Conservation (phyloP, 352 stramenopile species). For the Halophytophthora batemanensis region DNA sequence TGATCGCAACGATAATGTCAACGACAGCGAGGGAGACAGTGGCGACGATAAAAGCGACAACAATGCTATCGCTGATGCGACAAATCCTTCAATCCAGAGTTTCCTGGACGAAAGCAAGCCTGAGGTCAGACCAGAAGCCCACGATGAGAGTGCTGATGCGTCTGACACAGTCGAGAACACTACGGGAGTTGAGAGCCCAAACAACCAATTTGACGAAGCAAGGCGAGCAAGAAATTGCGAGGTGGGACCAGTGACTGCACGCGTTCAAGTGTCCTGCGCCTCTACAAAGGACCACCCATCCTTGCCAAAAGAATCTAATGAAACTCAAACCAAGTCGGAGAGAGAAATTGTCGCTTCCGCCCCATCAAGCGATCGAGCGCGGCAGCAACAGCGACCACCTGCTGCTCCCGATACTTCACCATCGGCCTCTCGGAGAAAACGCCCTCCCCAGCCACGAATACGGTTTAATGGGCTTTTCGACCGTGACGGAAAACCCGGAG, state of each 20-base stretch:
- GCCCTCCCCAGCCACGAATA: conserved; percentile 3
- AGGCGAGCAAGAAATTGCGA: neutral
- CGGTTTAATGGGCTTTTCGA: conserved; percentile 31
- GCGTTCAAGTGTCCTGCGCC: neutral
- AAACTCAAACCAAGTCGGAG: conserved; percentile 3
- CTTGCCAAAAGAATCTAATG: conserved; percentile 1
- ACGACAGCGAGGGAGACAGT: conserved; percentile 1
- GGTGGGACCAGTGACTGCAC: conserved; percentile 15
- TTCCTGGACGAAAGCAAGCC: conserved; percentile 3
- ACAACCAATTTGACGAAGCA: neutral
- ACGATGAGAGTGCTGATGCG: neutral
- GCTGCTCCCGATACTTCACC: conserved; percentile 32
- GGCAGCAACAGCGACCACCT: conserved; percentile 13
- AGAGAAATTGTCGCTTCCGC: neutral
- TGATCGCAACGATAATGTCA: neutral
- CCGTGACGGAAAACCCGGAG: conserved; percentile 26
- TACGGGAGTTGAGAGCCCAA: neutral
- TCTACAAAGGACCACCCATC: conserved; percentile 6
- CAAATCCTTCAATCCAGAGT: neutral
- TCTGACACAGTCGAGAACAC: conserved; percentile 2
- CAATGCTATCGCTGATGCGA: neutral
- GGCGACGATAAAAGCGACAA: conserved; percentile 2
- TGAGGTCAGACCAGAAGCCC: neutral
- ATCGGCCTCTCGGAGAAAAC: conserved; percentile 4
- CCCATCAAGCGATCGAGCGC: neutral